These are phyloP conservation scores for Phyllosticta paracitricarpa DNA, from an alignment of 2,329 filamentous ascomycete species.

Conservation along the genomic window DNA sequence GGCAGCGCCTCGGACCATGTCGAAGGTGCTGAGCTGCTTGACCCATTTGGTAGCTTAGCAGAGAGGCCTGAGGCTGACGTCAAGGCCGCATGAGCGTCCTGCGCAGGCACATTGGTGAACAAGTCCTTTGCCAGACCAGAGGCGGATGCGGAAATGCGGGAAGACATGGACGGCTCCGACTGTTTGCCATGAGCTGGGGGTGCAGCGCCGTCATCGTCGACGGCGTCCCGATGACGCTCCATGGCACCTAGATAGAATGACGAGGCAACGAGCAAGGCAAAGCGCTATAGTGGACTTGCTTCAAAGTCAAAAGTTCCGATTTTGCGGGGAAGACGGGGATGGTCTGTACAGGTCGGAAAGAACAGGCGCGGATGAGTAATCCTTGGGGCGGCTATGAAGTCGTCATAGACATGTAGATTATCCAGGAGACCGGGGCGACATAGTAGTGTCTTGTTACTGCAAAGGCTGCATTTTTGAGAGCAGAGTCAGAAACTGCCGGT, in stretches of 20 bases:
- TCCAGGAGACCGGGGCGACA: background rate
- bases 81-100: conserved; percentile 7
- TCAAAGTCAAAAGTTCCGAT: background rate
- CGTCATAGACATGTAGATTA: background rate
- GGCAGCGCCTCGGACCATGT: conserved; percentile 12
- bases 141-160: conserved; percentile 13
- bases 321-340: conserved; percentile 9
- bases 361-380: background rate
- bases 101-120: conserved; percentile 9
- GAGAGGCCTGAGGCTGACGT: conserved; percentile 8
- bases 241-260: background rate
- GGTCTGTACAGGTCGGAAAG: background rate
- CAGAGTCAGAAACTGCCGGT: background rate
- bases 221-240: background rate
- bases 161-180: conserved; percentile 10
- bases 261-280: background rate
- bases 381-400: background rate
- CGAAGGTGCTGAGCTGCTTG: conserved; percentile 3
- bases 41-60: conserved; percentile 9
- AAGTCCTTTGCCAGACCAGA: conserved; percentile 12
- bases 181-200: conserved; percentile 9
- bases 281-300: background rate
- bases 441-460: background rate
- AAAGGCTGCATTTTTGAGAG: background rate
- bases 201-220: background rate